Percentiles rank a stretch among this genome's conserved stretches.
These are phyloP conservation scores for Lentinula boryana DNA, from an alignment of 768 basidiomycete species.

Conservation along the genomic window DNA sequence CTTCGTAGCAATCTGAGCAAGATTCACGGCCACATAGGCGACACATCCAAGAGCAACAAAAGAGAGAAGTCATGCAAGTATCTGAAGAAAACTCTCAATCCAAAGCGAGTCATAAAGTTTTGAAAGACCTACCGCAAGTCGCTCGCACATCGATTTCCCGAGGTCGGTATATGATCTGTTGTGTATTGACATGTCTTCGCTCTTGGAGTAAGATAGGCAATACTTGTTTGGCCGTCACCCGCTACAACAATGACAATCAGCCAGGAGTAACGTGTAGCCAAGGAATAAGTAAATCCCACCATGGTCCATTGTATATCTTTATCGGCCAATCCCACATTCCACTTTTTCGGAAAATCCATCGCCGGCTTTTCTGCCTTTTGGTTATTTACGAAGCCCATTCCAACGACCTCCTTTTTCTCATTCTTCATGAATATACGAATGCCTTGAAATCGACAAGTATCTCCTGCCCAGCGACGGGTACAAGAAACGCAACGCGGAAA, in stretches of 20 bases:
- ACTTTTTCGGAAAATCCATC: conserved; percentile 59
- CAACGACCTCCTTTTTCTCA: conserved; percentile 48
- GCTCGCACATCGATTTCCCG: conserved; percentile 80
- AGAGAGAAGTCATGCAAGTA: conserved; percentile 91
- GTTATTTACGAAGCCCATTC: conserved; percentile 65
- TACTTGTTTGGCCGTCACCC: conserved; percentile 61
- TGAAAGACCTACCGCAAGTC: conserved; percentile 63
- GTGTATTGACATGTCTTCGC: conserved; percentile 48
- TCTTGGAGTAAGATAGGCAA: conserved; percentile 64
- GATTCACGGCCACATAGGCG: conserved; percentile 86
- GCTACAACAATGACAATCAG: conserved; percentile 29
- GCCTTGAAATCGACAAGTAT: conserved; percentile 84
- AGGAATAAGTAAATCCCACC: conserved; percentile 28
- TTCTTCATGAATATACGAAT: conserved; percentile 75
- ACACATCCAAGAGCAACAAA: conserved; percentile 88
- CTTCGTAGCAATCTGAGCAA: conserved; percentile 77
- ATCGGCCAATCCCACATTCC: conserved; percentile 55
- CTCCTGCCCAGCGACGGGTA: conserved; percentile 82
- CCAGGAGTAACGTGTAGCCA: not conserved
- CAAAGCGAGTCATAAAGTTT: conserved; percentile 4
- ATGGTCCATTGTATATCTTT: conserved; percentile 54
- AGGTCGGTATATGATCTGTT: conserved; percentile 62
- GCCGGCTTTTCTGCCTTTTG: conserved; percentile 50
- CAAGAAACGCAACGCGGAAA: conserved; percentile 82
- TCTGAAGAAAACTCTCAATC: conserved; percentile 40